These are phyloP conservation scores for Furcasterigmium furcatum DNA, from an alignment of 2,329 filamentous ascomycete genomes.

Conservation along the genomic window DNA sequence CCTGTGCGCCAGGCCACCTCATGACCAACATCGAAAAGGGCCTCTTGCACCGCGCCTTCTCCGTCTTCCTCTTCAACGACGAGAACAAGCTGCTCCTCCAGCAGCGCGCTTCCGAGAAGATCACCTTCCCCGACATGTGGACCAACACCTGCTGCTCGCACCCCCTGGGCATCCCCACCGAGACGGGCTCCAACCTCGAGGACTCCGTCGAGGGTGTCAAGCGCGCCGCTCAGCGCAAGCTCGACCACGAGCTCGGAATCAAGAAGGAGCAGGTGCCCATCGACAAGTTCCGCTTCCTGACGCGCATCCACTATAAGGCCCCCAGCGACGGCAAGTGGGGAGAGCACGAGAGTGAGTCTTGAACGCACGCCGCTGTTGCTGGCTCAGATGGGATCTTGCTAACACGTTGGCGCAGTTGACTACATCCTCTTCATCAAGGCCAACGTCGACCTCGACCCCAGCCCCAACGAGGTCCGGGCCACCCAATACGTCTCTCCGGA, in stretches of 20 bases:
- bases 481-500: conserved; percentile 80
- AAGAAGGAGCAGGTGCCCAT: conserved; percentile 83
- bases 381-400: conserved; percentile 3
- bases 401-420: conserved; percentile 61
- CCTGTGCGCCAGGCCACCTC: conserved; percentile 69
- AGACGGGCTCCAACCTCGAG: conserved; percentile 80
- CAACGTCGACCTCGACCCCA: conserved; percentile 78
- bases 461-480: conserved; percentile 85
- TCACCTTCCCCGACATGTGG: conserved; percentile 99
- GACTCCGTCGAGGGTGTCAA: conserved; percentile 84
- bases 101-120: conserved; percentile 94
- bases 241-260: conserved; percentile 94
- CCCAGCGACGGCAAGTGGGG: conserved; percentile 98
- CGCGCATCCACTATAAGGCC: conserved; percentile 96
- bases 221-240: conserved; percentile 86
- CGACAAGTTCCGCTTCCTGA: conserved; percentile 90
- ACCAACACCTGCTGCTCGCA: conserved; percentile 99
- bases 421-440: conserved; percentile 99
- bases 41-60: conserved; percentile 94
- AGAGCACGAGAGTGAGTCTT: conserved; percentile 85
- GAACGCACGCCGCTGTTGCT: background rate
- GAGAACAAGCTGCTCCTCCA: conserved; percentile 91
- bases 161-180: conserved; percentile 84
- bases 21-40: conserved; percentile 99
- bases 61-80: conserved; percentile 95